Conservation (phyloP, 148 eudicot species). For the Simmondsia chinensis region DNA sequence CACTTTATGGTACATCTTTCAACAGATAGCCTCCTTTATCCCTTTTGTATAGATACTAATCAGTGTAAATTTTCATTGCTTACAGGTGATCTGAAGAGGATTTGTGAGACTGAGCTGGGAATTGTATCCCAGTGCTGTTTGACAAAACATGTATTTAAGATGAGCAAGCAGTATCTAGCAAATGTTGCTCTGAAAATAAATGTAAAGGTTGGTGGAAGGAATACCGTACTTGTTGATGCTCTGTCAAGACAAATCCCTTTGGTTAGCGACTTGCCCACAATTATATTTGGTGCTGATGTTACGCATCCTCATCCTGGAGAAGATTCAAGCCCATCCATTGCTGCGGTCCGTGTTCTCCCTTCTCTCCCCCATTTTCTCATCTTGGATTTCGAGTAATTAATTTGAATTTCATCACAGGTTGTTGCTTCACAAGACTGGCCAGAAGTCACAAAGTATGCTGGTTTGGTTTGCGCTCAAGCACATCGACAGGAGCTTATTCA, state of each 20-base stretch:
- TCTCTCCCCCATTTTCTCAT: background rate
- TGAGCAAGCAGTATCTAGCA: constrained; percentile 62
- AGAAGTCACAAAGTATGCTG: constrained; percentile 72
- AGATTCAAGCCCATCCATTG: constrained; percentile 78
- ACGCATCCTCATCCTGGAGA: constrained; percentile 84
- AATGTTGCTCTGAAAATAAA: constrained; percentile 65
- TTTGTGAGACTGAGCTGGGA: constrained; percentile 86
- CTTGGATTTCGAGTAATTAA: background rate
- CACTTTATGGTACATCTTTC: constrained; percentile 57
- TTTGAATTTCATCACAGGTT: constrained; percentile 27
- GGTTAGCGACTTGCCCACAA: constrained; percentile 60
- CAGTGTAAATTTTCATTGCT: background rate
- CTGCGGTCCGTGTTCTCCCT: constrained; percentile 37
- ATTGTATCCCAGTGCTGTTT: constrained; percentile 78
- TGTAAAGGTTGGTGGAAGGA: constrained; percentile 76
- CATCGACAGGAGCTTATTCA: constrained; percentile 75
- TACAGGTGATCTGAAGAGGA: constrained; percentile 68
- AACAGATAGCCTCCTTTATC: background rate
- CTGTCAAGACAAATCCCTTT: constrained; percentile 52
- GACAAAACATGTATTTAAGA: constrained; percentile 59
- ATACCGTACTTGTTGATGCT: constrained; percentile 65
- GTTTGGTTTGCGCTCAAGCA: constrained; percentile 70
- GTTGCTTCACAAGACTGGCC: constrained; percentile 92
- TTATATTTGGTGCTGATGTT: constrained; percentile 78
- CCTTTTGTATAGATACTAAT: background rate